Base-by-base conservation (phyloP, 202 grass and related monocot genomes). In the Setaria viridis region DNA sequence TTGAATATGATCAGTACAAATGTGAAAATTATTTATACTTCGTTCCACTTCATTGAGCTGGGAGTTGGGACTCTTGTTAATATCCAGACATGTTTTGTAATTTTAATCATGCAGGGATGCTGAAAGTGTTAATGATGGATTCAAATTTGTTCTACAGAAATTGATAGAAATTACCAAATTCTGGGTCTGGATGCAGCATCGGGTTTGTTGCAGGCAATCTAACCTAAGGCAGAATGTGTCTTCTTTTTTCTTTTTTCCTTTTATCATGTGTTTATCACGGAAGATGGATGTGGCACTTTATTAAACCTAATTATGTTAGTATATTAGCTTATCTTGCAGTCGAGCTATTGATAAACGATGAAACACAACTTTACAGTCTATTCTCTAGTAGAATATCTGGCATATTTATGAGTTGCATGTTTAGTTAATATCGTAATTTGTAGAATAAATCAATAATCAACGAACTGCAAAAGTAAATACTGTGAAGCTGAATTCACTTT, bases 101-200 rank as follows among this genome's bases (percentile, higher is more conserved):
- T 60, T 81, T 81, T 35, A 35, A 87, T 84, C 35, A 65, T 7
- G 11, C 54, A 87, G 91, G 79, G 91, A 94, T 91, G 86, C 88
- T 88, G 91, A 94, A 74, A 96, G 80, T 53, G 82, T 92, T 86
- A 88, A 88, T 75, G 85, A 90, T 49, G 81, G 84, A 89, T 85
- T 92, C 88, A 88, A 92, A 71, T 95, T 90, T 89, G 91, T 94
- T 88, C 84, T 96, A 85, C 87, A 94, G 68, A 94, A 94, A 78
- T 97, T 97, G 45, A 87, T 92, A 74, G 92, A 97, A 87, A 92
- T 93, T 91, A 95, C 91, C 41, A 85, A 95, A 88, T 89, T 95
- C 45, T 93, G 89, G 87, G 89, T 92, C 54, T 77, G 77, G 65
- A 89, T 94, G 90, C 87, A 94, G 65, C 85, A 95, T 82, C 86